A percentile compares a stretch with the other conserved stretches of the same genome.
These are phyloP conservation scores for Lycium ferocissimum DNA, from an alignment of 257 asterid genomes.

Conservation along the genomic window DNA sequence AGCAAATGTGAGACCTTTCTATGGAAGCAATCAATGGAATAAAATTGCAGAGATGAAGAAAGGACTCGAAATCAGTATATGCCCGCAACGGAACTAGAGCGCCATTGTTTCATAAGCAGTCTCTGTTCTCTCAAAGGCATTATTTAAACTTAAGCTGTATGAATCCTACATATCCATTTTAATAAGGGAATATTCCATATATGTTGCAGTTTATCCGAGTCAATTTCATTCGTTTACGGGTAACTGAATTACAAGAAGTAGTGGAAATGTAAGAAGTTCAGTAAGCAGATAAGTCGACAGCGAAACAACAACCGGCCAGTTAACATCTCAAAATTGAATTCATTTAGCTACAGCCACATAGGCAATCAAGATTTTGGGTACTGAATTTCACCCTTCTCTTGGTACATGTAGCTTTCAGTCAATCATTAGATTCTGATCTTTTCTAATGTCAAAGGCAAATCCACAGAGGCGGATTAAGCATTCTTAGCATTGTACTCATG, in stretches of 20 bases:
- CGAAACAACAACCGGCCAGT: constrained; percentile 69
- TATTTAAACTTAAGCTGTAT: too few relatives aligned
- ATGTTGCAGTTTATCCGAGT: neutral
- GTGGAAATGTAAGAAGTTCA: constrained; percentile 28
- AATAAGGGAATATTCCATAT: neutral
- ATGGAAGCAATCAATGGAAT: too few relatives aligned
- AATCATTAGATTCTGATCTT: neutral
- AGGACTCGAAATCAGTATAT: too few relatives aligned
- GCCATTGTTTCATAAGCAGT: too few relatives aligned
- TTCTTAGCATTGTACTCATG: too few relatives aligned
- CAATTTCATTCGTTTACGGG: neutral
- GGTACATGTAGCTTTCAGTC: constrained; percentile 53
- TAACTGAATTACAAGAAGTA: neutral
- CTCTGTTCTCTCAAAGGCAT: too few relatives aligned
- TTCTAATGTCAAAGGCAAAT: neutral
- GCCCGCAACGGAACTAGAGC: too few relatives aligned
- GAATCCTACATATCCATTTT: too few relatives aligned
- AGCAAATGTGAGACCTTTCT: too few relatives aligned
- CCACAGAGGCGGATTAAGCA: too few relatives aligned
- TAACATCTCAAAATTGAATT: constrained; percentile 42
- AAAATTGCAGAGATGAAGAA: too few relatives aligned
- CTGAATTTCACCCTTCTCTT: constrained; percentile 45
- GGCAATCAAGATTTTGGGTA: constrained; percentile 58
- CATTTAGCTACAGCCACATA: constrained; percentile 56
- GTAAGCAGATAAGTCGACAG: constrained; percentile 53